A percentile compares a stretch with the other conserved stretches of the same genome.
Evolutionary conservation across 768 basidiomycete species (phyloP).

Genomic region (Phallus indusiatus): DNA sequence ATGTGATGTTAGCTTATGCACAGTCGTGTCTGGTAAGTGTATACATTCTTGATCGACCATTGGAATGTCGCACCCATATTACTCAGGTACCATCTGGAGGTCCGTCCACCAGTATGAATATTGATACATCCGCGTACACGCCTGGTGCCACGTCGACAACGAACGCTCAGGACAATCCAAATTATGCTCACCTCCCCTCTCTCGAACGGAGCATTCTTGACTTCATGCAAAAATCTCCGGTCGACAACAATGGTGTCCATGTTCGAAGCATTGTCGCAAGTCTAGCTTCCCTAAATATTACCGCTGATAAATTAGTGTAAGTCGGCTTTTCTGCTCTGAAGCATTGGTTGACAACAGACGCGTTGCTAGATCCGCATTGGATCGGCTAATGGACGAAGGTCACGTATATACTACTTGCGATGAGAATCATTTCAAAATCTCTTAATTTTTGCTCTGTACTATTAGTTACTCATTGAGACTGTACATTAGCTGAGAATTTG

Average conservation of each 20-base stretch:
- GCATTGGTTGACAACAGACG: background rate
- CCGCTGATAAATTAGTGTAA: conserved; percentile 58
- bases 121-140: conserved; percentile 32
- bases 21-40: conserved; percentile 1
- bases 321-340: conserved; percentile 14
- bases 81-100: background rate
- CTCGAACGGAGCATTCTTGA: conserved; percentile 56
- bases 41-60: background rate
- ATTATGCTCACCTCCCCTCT: conserved; percentile 46
- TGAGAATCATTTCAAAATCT: conserved; percentile 58
- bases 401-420: conserved; percentile 72
- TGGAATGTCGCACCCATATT: background rate
- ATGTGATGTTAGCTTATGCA: conserved; percentile 5
- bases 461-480: background rate
- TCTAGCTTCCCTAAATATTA: conserved; percentile 35
- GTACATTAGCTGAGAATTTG: too few species aligned
- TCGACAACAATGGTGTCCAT: conserved; percentile 57
- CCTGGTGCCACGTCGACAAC: conserved; percentile 24
- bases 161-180: conserved; percentile 23
- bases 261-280: conserved; percentile 51
- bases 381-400: conserved; percentile 72
- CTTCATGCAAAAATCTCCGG: conserved; percentile 44
- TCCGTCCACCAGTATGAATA: background rate
- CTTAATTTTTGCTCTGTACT: too few species aligned
- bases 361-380: conserved; percentile 54